Evolutionary conservation across 768 basidiomycete genomes (phyloP), one percentile per base, ranked within the genome.

Genomic region (Suillus occidentalis): DNA sequence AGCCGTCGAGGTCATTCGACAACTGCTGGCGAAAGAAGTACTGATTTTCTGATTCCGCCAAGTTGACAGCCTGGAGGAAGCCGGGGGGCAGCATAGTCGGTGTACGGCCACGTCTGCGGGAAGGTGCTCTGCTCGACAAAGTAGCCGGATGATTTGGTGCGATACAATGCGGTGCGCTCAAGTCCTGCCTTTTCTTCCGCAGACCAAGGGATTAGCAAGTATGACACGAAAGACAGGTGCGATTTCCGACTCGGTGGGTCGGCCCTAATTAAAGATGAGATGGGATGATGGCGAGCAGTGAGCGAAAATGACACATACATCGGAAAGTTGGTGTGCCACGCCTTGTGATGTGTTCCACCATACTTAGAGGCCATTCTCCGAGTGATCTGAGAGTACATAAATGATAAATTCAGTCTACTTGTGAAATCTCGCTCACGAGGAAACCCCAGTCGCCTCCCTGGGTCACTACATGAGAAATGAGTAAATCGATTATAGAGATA

Each of bases 1-100:
- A 87, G 43, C 82, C 81, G 70, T 97, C 95, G 59, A 97, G 80
- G 28, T 78, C 89, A 65, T 85, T 87, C 25, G 82, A 71, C 7
- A 80, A 80, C 16, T 83, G 80, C 10, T 88, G 82, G 25, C 95
- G 90, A 53, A 97, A 80, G n/a, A 97, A 97, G 76, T 86, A 97
- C 75, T 91, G 84, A 66, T 85, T 81, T 64, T 91, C 80, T 18
- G 73, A 62, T 7, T 84, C 72, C 10, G 88, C 90, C 25, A 90
- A 47, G 70, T 91, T 91, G 28, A 88, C 87, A 0, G 93, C 92
- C 3, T 82, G 77, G 34, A 85, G 74, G 77, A 92, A 92, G 14
- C 87, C 86, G 0, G 86, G 79, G 6, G 94, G 94, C 9, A 79
- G 77, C 74, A 91, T 86, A 1, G 82, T 83, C 6, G 88, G 88